Evolutionary conservation across 2,329 filamentous ascomycete genomes (phyloP).

Genomic region (Myriosclerotinia duriaeana): DNA sequence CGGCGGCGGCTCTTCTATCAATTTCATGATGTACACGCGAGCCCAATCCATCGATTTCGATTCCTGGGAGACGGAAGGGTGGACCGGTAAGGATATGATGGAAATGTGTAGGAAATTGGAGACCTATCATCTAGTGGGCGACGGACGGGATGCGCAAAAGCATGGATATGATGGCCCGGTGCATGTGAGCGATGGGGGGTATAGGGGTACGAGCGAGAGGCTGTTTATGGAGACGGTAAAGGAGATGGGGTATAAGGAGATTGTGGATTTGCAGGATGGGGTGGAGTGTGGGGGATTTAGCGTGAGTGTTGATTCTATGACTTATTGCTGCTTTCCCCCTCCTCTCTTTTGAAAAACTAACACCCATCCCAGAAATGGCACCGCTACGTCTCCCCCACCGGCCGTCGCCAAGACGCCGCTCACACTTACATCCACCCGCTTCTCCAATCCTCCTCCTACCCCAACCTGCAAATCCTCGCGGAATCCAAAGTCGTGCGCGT

Average conservation of each 20-base stretch:
- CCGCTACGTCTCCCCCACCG: conserved; percentile 52
- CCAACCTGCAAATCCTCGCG: conserved; percentile 59
- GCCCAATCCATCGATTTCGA: conserved; percentile 51
- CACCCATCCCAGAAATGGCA: conserved; percentile 44
- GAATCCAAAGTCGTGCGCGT: conserved; percentile 57
- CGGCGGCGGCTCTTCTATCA: conserved; percentile 62
- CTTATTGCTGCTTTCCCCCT: background rate
- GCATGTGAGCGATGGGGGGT: conserved; percentile 53
- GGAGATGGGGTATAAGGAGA: conserved; percentile 51
- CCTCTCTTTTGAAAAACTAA: background rate
- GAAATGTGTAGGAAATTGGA: conserved; percentile 58
- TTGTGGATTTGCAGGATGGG: conserved; percentile 55
- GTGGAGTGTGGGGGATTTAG: conserved; percentile 43
- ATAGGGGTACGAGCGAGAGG: conserved; percentile 45
- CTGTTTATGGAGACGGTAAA: conserved; percentile 52
- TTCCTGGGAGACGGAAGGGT: conserved; percentile 53
- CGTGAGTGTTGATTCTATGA: conserved; percentile 28
- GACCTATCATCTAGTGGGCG: conserved; percentile 47
- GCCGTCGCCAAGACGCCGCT: conserved; percentile 58
- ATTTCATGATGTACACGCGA: conserved; percentile 56
- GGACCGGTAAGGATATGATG: conserved; percentile 52
- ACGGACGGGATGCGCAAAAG: conserved; percentile 34
- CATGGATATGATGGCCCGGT: conserved; percentile 59
- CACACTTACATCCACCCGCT: conserved; percentile 55
- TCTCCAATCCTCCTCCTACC: conserved; percentile 49